Percentiles rank a stretch among this genome's conserved stretches.
Conservation (phyloP, 148 eudicot species). For the Simmondsia chinensis region DNA sequence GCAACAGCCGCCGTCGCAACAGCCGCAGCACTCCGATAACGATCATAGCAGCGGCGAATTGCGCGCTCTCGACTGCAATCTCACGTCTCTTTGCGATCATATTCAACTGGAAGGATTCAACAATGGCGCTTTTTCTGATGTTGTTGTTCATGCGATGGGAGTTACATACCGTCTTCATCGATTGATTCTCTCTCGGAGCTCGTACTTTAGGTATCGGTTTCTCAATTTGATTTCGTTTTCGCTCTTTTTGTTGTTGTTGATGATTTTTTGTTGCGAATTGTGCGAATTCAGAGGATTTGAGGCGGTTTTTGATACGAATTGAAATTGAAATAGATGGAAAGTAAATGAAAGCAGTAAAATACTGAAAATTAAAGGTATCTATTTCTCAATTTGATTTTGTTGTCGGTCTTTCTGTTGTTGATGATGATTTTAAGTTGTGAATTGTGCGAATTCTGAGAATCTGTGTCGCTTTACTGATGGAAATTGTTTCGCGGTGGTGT, state of each 20-base stretch:
- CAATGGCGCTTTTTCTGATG: constrained; percentile 76
- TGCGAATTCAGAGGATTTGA: background rate
- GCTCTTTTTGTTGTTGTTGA: background rate
- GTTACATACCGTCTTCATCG: constrained; percentile 85
- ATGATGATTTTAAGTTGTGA: no score
- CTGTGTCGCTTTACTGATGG: no score
- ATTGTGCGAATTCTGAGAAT: no score
- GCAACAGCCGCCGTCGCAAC: constrained; percentile 10
- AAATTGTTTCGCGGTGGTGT: no score
- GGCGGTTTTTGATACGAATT: no score
- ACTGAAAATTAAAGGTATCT: no score
- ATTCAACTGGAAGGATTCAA: constrained; percentile 76
- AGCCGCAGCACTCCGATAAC: constrained; percentile 26
- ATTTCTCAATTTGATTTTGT: no score
- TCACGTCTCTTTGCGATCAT: constrained; percentile 83
- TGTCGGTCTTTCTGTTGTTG: no score
- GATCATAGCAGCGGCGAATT: constrained; percentile 51
- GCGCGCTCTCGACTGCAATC: constrained; percentile 63
- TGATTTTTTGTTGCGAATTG: background rate
- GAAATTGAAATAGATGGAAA: no score
- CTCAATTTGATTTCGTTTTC: background rate
- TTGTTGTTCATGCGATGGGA: constrained; percentile 80
- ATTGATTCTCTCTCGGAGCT: constrained; percentile 85
- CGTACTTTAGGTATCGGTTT: constrained; percentile 64
- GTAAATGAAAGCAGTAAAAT: no score